phyloP scores from a whole-genome alignment of 495 filamentous ascomycete genomes.

The Pyronema omphalodes region DNA sequence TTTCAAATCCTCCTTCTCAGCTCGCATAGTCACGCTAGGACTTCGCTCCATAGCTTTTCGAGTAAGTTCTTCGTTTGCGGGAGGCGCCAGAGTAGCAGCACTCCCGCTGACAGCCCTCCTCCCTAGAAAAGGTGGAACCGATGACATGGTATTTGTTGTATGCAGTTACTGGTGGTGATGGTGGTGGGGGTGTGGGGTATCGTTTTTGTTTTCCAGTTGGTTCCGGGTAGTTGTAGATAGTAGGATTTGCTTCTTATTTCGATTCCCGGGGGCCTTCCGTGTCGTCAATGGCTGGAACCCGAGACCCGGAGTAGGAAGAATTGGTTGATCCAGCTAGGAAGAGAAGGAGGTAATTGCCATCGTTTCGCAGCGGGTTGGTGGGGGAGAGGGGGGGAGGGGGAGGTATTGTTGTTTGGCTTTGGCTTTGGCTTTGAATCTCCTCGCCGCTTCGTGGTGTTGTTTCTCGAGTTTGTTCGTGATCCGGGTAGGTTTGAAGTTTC shows the following conservation, averaged over 20 bases:
- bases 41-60: constrained; percentile 37
- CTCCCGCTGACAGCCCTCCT: constrained; percentile 3
- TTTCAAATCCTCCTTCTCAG: constrained; percentile 78
- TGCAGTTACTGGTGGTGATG: background rate
- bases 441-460: background rate
- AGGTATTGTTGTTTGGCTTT: no score
- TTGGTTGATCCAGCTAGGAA: background rate
- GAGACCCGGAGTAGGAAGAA: background rate
- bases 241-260: background rate
- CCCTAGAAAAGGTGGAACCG: background rate
- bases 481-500: background rate
- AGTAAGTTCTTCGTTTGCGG: constrained; percentile 24
- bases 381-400: no score
- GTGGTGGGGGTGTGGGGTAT: background rate
- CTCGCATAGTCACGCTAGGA: constrained; percentile 47
- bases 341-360: constrained; percentile 1
- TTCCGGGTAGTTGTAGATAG: no score
- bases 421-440: background rate
- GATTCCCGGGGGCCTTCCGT: background rate
- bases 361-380: background rate
- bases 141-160: background rate
- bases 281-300: background rate
- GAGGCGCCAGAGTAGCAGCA: constrained; percentile 16
- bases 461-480: background rate
- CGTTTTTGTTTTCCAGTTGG: background rate